Conservation (phyloP, 352 stramenopile species). For the Thalassiosira ordinaria region DNA sequence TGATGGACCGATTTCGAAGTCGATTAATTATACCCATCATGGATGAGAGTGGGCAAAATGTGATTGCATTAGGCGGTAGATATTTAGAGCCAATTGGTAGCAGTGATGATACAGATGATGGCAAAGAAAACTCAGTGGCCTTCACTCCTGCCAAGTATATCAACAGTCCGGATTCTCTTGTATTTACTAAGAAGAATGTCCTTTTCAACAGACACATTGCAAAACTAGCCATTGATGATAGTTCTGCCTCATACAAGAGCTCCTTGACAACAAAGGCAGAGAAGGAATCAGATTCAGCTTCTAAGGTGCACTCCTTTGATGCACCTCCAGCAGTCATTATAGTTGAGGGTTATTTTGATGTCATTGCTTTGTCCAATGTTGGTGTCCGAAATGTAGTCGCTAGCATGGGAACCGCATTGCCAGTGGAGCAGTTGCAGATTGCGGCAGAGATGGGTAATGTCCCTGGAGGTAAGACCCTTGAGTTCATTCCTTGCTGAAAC, state of each 20-base stretch:
- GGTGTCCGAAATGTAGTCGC: slow-evolving; percentile 83
- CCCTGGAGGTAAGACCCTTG: slow-evolving; percentile 50
- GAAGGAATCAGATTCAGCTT: not conserved
- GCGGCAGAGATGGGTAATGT: slow-evolving; percentile 55
- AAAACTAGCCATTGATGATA: slow-evolving; percentile 42
- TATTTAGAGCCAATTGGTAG: slow-evolving; percentile 29
- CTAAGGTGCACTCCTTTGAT: slow-evolving; percentile 1
- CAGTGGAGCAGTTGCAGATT: slow-evolving; percentile 73
- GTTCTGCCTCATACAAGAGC: not conserved
- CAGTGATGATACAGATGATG: slow-evolving; percentile 23
- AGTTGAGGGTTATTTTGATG: slow-evolving; percentile 89
- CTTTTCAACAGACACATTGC: slow-evolving; percentile 84
- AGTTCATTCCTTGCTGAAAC: too few relatives aligned
- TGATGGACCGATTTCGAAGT: slow-evolving; percentile 83
- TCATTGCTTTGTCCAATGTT: slow-evolving; percentile 80
- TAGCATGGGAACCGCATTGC: slow-evolving; percentile 85
- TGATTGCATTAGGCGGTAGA: slow-evolving; percentile 87
- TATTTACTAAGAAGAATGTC: slow-evolving; percentile 86
- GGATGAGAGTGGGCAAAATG: slow-evolving; percentile 66
- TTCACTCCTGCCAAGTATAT: slow-evolving; percentile 85
- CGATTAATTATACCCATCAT: slow-evolving; percentile 82
- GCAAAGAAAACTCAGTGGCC: slow-evolving; percentile 10
- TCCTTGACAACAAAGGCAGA: slow-evolving; percentile 7
- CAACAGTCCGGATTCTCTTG: slow-evolving; percentile 85
- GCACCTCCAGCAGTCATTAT: slow-evolving; percentile 61